Conservation (phyloP, 345 rosid species). For the Salix purpurea region DNA sequence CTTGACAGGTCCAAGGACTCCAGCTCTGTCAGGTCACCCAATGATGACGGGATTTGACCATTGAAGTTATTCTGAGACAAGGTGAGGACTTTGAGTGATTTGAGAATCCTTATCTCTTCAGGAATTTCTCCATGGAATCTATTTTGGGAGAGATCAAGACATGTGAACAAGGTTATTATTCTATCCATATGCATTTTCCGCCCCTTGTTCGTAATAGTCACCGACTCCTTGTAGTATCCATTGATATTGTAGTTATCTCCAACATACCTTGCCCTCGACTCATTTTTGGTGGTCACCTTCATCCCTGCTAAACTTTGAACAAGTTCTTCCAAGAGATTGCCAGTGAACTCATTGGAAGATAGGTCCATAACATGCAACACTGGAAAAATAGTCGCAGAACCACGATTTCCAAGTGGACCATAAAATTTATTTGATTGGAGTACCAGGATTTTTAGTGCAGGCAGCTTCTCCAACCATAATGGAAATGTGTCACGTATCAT, state of each 20-base stretch:
- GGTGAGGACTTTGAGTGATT: background rate
- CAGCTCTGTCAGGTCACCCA: background rate
- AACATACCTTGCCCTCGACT: too few species aligned
- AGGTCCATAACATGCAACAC: background rate
- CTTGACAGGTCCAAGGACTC: background rate
- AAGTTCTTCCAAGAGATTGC: background rate
- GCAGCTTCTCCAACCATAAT: background rate
- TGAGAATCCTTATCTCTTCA: background rate
- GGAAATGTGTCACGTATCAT: background rate
- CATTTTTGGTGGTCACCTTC: background rate
- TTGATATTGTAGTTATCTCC: too few species aligned
- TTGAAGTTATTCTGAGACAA: background rate
- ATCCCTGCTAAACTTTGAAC: background rate
- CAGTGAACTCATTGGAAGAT: background rate
- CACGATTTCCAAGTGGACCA: background rate
- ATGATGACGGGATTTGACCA: background rate
- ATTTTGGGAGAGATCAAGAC: background rate
- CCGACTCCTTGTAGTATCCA: background rate
- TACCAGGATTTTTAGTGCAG: background rate
- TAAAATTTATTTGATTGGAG: too few species aligned
- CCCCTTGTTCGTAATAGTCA: background rate
- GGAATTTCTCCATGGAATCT: background rate
- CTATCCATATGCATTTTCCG: background rate
- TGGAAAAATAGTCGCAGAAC: background rate
- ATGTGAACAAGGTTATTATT: background rate